Conservation (phyloP, 352 stramenopile genomes). For the Globisporangium lucens region DNA sequence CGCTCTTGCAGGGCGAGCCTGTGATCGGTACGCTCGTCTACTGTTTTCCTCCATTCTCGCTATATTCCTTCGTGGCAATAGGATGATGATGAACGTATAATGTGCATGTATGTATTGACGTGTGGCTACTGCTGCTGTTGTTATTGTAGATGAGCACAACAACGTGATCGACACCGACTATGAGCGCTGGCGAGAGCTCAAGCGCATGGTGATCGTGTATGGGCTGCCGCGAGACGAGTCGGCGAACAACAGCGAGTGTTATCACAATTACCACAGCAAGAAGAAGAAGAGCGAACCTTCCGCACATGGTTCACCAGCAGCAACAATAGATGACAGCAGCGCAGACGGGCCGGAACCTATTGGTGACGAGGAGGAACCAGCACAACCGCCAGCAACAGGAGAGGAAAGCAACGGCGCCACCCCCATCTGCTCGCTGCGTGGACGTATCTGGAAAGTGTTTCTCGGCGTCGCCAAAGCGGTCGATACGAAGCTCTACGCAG, state of each 20-base stretch:
- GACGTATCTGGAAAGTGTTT: slow-evolving; percentile 88
- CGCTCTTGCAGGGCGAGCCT: slow-evolving; percentile 38
- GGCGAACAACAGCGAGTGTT: not conserved
- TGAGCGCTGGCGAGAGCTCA: slow-evolving; percentile 78
- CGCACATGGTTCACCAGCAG: not conserved
- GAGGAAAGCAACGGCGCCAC: not conserved
- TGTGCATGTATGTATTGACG: not conserved
- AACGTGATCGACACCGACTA: slow-evolving; percentile 54
- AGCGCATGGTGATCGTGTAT: slow-evolving; percentile 78
- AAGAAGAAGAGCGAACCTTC: not conserved
- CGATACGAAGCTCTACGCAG: slow-evolving; percentile 57
- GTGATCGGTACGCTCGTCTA: slow-evolving; percentile 33
- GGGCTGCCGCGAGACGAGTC: slow-evolving; percentile 58
- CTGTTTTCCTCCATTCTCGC: not conserved
- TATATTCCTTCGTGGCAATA: slow-evolving; percentile 1
- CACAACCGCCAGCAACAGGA: not conserved
- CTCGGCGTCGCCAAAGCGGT: slow-evolving; percentile 71
- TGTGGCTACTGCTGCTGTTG: not conserved
- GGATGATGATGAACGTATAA: not conserved
- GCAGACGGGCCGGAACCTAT: slow-evolving; percentile 10
- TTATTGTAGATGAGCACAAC: slow-evolving; percentile 29
- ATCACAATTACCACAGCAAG: not conserved
- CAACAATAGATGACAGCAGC: not conserved
- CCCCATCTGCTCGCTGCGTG: slow-evolving; percentile 60
- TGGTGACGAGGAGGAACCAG: not conserved